phyloP scores from a whole-genome alignment of 352 stramenopile genomes.

The Pythium aphanidermatum region DNA sequence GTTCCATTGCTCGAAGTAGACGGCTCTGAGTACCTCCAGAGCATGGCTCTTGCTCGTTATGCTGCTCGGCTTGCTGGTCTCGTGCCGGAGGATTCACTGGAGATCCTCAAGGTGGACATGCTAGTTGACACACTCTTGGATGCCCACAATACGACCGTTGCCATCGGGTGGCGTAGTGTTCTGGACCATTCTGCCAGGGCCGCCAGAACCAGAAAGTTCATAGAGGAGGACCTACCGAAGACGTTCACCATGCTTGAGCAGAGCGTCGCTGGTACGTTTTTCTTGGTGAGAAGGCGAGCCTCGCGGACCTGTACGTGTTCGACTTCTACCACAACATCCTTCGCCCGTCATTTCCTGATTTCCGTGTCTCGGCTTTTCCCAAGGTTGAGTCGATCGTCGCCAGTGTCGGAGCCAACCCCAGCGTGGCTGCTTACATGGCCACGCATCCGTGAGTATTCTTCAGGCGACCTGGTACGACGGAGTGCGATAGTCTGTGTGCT shows the following conservation, averaged over 20 bases:
- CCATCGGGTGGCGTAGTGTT: conserved; percentile 24
- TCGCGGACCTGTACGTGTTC: conserved; percentile 38
- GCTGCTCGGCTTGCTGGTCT: conserved; percentile 46
- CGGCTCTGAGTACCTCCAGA: conserved; percentile 44
- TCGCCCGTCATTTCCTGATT: conserved; percentile 18
- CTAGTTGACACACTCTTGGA: conserved; percentile 40
- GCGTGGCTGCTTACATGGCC: too few relatives aligned
- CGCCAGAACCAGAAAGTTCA: conserved; percentile 34
- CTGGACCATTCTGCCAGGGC: conserved; percentile 33
- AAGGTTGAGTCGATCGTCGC: too few relatives aligned
- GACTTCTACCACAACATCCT: conserved; percentile 37
- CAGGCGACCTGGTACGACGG: too few relatives aligned
- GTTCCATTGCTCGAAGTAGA: conserved; percentile 46
- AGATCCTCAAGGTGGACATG: conserved; percentile 53
- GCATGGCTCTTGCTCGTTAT: conserved; percentile 51
- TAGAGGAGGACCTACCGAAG: conserved; percentile 36
- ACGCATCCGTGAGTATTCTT: too few relatives aligned
- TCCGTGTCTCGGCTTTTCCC: conserved; percentile 17
- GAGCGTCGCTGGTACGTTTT: conserved; percentile 39
- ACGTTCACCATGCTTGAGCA: conserved; percentile 32
- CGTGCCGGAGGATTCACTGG: conserved; percentile 43
- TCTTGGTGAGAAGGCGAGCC: conserved; percentile 37
- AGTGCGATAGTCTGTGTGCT: too few relatives aligned
- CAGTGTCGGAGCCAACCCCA: too few relatives aligned
- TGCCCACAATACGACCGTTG: conserved; percentile 17